phyloP scores from a whole-genome alignment of 2,329 filamentous ascomycete genomes.

The Phialophora verrucosa region DNA sequence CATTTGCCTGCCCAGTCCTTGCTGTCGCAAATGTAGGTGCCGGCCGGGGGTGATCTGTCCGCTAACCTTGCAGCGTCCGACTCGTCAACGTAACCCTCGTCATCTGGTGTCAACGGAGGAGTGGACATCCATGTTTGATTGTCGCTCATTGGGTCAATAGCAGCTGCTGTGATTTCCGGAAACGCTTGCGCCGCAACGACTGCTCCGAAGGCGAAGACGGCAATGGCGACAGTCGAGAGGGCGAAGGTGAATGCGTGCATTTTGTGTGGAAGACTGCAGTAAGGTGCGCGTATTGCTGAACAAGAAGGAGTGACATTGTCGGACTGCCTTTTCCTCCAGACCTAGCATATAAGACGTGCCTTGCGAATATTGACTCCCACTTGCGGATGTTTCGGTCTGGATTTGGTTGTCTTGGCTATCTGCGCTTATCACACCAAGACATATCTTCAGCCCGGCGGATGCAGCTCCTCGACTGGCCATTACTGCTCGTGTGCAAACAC shows the following conservation, averaged over 20 bases:
- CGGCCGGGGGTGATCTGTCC: constrained; percentile 22
- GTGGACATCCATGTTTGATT: not conserved
- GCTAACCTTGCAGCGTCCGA: not conserved
- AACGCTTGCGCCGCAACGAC: not conserved
- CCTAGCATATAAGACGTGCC: not conserved
- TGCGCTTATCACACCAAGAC: not conserved
- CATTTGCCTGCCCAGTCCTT: constrained; percentile 26
- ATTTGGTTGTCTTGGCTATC: not conserved
- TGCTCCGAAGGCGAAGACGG: not conserved
- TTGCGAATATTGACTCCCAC: constrained; percentile 1
- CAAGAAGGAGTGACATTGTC: not conserved
- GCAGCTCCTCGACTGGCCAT: not conserved
- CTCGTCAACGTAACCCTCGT: constrained; percentile 13
- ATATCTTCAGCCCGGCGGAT: not conserved
- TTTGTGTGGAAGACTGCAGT: not conserved
- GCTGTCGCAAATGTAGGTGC: constrained; percentile 25
- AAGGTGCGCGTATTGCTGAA: not conserved
- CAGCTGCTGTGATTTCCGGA: constrained; percentile 10
- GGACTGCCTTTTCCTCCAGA: not conserved
- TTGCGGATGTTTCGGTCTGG: not conserved
- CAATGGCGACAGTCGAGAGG: not conserved
- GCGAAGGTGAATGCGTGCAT: not conserved
- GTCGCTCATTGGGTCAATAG: not conserved
- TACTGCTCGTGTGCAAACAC: constrained; percentile 40
- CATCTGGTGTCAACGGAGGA: constrained; percentile 6